Evolutionary conservation across 805 yeast genomes (phyloP), one percentile per base, ranked within the genome.

Genomic region (Teunomyces tritomae): DNA sequence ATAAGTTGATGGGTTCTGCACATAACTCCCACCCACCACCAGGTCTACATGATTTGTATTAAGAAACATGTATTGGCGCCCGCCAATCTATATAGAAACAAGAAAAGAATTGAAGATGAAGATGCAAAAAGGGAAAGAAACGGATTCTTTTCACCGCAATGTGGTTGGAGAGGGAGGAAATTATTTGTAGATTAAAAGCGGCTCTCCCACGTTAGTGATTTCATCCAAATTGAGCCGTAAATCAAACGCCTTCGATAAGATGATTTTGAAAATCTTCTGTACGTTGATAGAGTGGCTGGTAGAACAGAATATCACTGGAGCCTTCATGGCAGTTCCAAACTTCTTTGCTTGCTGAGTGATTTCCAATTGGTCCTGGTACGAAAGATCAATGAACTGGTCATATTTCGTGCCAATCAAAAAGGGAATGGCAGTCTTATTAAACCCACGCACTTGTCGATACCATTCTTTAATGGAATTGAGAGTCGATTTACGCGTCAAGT

Each of bases 321-420:
- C 87, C 58, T 83, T 84, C 96, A 92, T 90, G 27, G 94, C 96
- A 57, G 74, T 78, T 10, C 97, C 96, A 63, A 86, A 91, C 61
- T 83, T 80, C 66, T 85, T 82, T 11, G 96, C 91, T 62, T 85
- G 89, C 50, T 78, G 80, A 5, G 96, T 88, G 44, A 92, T 79
- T 59, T 88, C 94, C 46, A 82, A 79, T 62, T 92, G 97, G 58
- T 91, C 95, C 47, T 81, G 85, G 32, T 78, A 80, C 41, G 91
- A 80, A 64, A 89, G 68, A 54, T 87, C 90, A 27, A 88, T 83
- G 64, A 92, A 91, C 52, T 83, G 70, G 63, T 92, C 99, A 66
- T 87, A 92, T 63, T 92, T 92, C 1, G 99, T 92, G 3, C 99
- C 99, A 2, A 92, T 86, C 40, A 92, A 73, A 49, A 92, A 80